Base-by-base conservation (phyloP, 768 basidiomycete genomes). In the Suillus brevipes region DNA sequence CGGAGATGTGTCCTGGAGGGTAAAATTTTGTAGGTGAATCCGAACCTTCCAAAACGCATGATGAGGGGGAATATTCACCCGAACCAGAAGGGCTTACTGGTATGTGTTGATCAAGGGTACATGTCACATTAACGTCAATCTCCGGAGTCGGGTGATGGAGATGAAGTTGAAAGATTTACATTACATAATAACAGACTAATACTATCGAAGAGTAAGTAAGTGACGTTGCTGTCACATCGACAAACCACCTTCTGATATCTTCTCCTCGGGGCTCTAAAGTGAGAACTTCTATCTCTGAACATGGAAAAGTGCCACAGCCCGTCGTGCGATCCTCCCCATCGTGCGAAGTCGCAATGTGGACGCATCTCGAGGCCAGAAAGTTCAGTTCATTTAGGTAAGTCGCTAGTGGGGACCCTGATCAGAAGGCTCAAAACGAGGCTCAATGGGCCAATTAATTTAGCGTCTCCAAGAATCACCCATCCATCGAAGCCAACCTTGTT, bases 41-140 rank as follows among this genome's bases (percentile, higher is more conserved):
- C 71, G 66, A 70, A 74, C 53, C 72, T 65, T 63, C 74, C 76
- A 64, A 72, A 70, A 58, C 73, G 69, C 79, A 77, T 78, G 20
- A 20, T 45, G 20, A 45, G 3, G 20, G 3, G 9, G 20, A 20
- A n/a, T 45, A 43, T n/a, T 9, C 43, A 20, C 20, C 43, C 8
- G 43, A 20, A 43, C 34, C 31, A 31, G 31, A 31, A 31, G 31
- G 31, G 31, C 31, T 31, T 31, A 31, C 31, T 31, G 31, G 31
- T 31, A 2, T 31, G 4, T 31, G 3, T 31, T 31, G 31, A 31
- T 31, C 31, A 31, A 31, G 28, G 3, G 3, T 28, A 28, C 28
- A 28, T 28, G 28, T 28, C 28, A 28, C 31, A 31, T 31, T 31
- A 2, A 31, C 31, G 31, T 31, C 31, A 31, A 31, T 31, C 3